phyloP scores from a whole-genome alignment of 1,139 yeast species.

The Geotrichum australiense region DNA sequence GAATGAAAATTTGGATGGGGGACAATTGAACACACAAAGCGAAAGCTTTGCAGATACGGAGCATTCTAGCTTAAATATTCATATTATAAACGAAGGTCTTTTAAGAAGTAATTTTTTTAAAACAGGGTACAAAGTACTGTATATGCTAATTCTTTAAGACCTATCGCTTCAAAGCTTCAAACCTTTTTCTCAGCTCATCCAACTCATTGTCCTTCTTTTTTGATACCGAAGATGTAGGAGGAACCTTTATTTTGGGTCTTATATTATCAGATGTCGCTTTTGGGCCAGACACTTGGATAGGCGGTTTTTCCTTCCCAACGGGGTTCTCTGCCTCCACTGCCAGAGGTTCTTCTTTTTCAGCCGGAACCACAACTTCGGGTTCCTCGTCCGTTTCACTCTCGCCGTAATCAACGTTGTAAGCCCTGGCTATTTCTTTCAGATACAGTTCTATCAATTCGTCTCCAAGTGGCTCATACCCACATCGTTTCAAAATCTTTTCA shows the following conservation, averaged over 20 bases:
- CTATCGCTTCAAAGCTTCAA: conserved; percentile 44
- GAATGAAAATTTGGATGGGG: too few relatives aligned
- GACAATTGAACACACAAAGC: too few relatives aligned
- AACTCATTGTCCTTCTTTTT: conserved; percentile 34
- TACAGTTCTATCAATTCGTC: conserved; percentile 61
- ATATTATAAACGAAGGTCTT: too few relatives aligned
- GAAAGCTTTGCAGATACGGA: too few relatives aligned
- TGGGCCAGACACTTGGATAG: conserved; percentile 43
- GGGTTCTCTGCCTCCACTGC: conserved; percentile 24
- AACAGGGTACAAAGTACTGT: too few relatives aligned
- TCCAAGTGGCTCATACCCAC: conserved; percentile 63
- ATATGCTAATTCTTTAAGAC: neutral
- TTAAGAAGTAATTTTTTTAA: too few relatives aligned
- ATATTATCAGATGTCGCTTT: conserved; percentile 43
- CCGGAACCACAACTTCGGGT: conserved; percentile 26
- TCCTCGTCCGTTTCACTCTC: conserved; percentile 37
- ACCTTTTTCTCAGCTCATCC: conserved; percentile 48
- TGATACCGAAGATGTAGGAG: conserved; percentile 19
- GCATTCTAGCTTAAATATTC: too few relatives aligned
- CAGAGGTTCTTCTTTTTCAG: conserved; percentile 20
- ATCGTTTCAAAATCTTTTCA: conserved; percentile 54
- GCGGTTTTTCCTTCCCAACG: conserved; percentile 32
- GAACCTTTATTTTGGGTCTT: conserved; percentile 31
- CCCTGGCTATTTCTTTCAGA: conserved; percentile 70
- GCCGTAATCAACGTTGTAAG: conserved; percentile 71